Evolutionary conservation across 169 alveolate genomes (phyloP).

Genomic region (Haemoproteus tartakovskyi): DNA sequence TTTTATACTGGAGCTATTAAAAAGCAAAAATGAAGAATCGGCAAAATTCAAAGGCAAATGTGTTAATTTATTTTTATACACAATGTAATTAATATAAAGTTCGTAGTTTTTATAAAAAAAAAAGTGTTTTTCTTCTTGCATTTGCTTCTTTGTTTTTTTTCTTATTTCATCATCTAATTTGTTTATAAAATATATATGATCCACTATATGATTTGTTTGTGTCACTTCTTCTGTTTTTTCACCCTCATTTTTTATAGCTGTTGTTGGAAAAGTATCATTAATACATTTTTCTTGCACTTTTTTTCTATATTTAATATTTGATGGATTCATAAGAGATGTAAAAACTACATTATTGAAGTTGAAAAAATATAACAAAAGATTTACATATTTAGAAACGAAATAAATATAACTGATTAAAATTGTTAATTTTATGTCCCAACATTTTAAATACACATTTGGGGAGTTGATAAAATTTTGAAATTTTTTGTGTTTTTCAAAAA

Average conservation of each 20-base stretch:
- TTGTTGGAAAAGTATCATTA: too few species aligned
- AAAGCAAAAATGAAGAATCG: constrained; percentile 39
- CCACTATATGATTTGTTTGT: too few species aligned
- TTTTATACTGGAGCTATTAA: constrained; percentile 29
- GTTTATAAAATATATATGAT: too few species aligned
- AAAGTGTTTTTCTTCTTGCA: constrained; percentile 13
- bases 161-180: too few species aligned
- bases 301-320: too few species aligned
- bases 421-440: constrained; percentile 60
- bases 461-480: constrained; percentile 41
- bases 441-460: constrained; percentile 43
- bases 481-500: constrained; percentile 18
- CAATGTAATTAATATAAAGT: constrained; percentile 40
- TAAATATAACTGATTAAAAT: constrained; percentile 21
- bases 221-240: too few species aligned
- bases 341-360: constrained; percentile 43
- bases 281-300: too few species aligned
- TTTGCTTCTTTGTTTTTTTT: constrained; percentile 3
- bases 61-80: constrained; percentile 2
- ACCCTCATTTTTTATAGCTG: too few species aligned
- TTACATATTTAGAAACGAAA: constrained; percentile 46
- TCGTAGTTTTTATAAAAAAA: constrained; percentile 54
- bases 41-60: constrained; percentile 25
- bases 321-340: too few species aligned
- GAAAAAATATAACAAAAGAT: constrained; percentile 14